phyloP scores from a whole-genome alignment of 352 stramenopile species.

The Globisporangium paddicum region DNA sequence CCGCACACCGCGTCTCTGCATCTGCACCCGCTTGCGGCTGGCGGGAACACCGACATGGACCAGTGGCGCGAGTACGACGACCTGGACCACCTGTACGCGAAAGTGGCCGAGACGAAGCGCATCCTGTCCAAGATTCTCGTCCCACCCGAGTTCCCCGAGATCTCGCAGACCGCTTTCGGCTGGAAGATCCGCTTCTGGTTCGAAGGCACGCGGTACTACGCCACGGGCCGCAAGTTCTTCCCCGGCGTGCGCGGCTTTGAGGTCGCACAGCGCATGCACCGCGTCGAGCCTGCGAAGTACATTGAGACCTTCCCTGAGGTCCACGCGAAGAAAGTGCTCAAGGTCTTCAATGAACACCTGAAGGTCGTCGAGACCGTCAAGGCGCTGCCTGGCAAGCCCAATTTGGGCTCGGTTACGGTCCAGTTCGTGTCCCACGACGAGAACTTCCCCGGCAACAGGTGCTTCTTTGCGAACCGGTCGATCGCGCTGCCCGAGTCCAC shows the following conservation, averaged over 20 bases:
- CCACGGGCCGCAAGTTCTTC: conserved; percentile 60
- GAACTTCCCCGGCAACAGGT: conserved; percentile 38
- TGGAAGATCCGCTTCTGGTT: conserved; percentile 68
- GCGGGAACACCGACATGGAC: background rate
- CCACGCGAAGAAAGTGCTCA: conserved; percentile 43
- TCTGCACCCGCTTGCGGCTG: background rate
- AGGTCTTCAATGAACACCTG: conserved; percentile 45
- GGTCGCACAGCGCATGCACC: conserved; percentile 49
- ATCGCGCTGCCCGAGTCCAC: conserved; percentile 36
- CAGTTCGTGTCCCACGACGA: conserved; percentile 41
- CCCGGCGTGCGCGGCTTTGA: conserved; percentile 41
- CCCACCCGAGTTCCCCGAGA: conserved; percentile 25
- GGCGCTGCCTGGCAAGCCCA: conserved; percentile 37
- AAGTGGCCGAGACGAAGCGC: conserved; percentile 32
- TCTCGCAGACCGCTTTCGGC: conserved; percentile 46
- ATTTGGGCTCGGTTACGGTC: conserved; percentile 42
- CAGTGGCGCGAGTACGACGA: conserved; percentile 26
- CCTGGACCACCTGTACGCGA: conserved; percentile 23
- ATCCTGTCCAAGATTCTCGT: conserved; percentile 41
- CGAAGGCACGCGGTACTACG: conserved; percentile 46
- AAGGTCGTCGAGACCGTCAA: conserved; percentile 55
- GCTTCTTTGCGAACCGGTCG: conserved; percentile 45
- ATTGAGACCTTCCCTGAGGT: conserved; percentile 59
- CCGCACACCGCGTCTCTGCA: background rate
- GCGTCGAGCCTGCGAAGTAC: conserved; percentile 44